Conservation (phyloP, 148 eudicot genomes). For the Hydrangea macrophylla region DNA sequence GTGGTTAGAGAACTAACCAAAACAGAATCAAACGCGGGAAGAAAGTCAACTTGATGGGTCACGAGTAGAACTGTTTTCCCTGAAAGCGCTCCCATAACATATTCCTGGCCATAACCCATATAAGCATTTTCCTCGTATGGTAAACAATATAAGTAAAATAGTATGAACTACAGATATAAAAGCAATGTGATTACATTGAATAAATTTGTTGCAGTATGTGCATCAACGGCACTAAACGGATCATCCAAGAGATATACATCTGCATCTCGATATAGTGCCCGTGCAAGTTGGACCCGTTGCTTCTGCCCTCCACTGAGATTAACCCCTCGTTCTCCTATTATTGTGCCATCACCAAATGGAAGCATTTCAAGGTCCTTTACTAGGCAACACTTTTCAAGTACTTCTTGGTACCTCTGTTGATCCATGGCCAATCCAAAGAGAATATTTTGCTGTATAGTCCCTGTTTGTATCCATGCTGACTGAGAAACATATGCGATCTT, state of each 20-base stretch:
- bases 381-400: constrained; percentile 43
- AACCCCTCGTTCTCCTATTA: constrained; percentile 66
- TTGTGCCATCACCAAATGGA: constrained; percentile 49
- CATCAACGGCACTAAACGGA: constrained; percentile 76
- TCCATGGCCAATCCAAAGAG: constrained; percentile 53
- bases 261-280: constrained; percentile 62
- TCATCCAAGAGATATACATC: constrained; percentile 64
- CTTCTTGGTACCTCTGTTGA: constrained; percentile 32
- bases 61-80: constrained; percentile 54
- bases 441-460: constrained; percentile 54
- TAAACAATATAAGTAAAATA: not conserved
- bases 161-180: not conserved
- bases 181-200: constrained; percentile 36
- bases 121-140: not conserved
- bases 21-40: constrained; percentile 45
- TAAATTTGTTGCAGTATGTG: constrained; percentile 54
- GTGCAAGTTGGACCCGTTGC: constrained; percentile 62
- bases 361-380: constrained; percentile 48
- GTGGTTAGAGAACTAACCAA: constrained; percentile 33
- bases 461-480: constrained; percentile 64
- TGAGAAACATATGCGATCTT: constrained; percentile 60
- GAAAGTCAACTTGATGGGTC: constrained; percentile 71
- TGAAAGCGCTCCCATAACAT: constrained; percentile 48
- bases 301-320: constrained; percentile 74
- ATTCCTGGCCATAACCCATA: constrained; percentile 33